These are phyloP conservation scores for Eleusine coracana DNA, from an alignment of 176 grass and related monocot species.

Conservation along the genomic window DNA sequence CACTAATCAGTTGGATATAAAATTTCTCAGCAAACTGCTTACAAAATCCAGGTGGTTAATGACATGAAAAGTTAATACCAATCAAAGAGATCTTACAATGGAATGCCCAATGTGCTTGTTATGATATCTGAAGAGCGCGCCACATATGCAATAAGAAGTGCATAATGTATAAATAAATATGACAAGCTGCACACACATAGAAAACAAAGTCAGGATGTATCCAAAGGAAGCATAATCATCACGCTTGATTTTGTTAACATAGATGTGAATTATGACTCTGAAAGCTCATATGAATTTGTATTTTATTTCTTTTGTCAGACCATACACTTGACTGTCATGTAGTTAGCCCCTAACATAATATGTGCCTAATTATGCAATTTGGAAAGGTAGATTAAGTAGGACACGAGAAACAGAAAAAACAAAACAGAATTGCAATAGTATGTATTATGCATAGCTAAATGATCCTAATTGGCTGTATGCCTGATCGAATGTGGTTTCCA, in stretches of 20 bases:
- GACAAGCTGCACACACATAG: slow-evolving; percentile 63
- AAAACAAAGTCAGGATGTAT: slow-evolving; percentile 37
- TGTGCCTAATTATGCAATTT: neutral
- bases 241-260: neutral
- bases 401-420: neutral
- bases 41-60: neutral
- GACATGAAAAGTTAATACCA: slow-evolving; percentile 22
- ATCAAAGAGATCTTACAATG: slow-evolving; percentile 62
- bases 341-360: neutral
- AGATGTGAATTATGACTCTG: neutral
- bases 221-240: neutral
- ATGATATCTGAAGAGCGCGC: slow-evolving; percentile 97
- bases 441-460: neutral
- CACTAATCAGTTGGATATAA: neutral
- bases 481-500: neutral
- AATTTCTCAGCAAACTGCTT: neutral
- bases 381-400: neutral
- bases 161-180: slow-evolving; percentile 98
- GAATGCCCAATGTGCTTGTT: slow-evolving; percentile 72
- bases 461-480: neutral
- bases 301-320: neutral
- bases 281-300: slow-evolving; percentile 1
- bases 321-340: neutral
- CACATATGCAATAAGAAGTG: slow-evolving; percentile 91
- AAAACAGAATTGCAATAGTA: neutral